phyloP scores from a whole-genome alignment of 2,329 filamentous ascomycete species.

The Colletotrichum sp. region DNA sequence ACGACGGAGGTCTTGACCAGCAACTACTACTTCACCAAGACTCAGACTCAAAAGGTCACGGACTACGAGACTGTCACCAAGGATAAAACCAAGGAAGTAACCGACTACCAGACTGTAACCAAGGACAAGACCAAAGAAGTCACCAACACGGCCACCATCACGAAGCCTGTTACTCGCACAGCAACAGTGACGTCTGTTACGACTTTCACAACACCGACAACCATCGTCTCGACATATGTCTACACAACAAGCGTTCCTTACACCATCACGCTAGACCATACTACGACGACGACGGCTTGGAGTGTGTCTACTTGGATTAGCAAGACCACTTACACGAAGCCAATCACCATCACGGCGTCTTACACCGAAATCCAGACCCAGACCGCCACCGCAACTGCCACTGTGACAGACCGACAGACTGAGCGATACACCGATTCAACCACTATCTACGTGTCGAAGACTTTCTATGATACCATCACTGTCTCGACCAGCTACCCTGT shows the following conservation, averaged over 20 bases:
- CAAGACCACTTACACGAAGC: neutral
- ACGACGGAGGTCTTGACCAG: conserved; percentile 6
- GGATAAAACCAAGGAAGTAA: neutral
- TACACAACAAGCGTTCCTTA: conserved; percentile 19
- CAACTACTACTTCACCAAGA: conserved; percentile 13
- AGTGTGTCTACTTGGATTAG: conserved; percentile 5
- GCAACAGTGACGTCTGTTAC: conserved; percentile 2
- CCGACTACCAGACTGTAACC: neutral
- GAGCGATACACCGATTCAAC: conserved; percentile 5
- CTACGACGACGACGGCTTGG: conserved; percentile 7
- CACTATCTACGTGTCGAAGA: conserved; percentile 9
- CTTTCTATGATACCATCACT: conserved; percentile 17
- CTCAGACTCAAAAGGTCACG: neutral
- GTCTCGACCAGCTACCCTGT: conserved; percentile 22
- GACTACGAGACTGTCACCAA: conserved; percentile 2
- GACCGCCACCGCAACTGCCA: conserved; percentile 16
- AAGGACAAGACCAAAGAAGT: neutral
- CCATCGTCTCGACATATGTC: conserved; percentile 8
- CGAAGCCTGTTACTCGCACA: conserved; percentile 16
- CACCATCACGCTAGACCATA: conserved; percentile 16
- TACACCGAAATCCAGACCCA: conserved; percentile 13
- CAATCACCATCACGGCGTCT: conserved; percentile 16
- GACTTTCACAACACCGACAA: conserved; percentile 11
- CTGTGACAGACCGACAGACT: conserved; percentile 8
- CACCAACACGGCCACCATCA: neutral